phyloP scores from a whole-genome alignment of 1,284 basidiomycete species.

The Rhizoctonia solani region DNA sequence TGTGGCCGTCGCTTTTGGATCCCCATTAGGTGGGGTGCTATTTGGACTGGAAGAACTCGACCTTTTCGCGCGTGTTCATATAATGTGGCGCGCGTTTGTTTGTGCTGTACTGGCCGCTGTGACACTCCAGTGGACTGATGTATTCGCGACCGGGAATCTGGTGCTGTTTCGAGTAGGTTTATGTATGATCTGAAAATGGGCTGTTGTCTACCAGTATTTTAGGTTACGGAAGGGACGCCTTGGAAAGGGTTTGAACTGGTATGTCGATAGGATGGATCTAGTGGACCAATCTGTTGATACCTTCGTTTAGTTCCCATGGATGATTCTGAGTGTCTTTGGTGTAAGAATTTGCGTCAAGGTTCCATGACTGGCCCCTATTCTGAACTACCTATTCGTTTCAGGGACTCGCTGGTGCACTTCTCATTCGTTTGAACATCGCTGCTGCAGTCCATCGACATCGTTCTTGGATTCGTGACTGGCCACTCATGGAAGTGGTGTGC shows the following conservation, averaged over 20 bases:
- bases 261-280: slow-evolving; percentile 37
- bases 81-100: slow-evolving; percentile 77
- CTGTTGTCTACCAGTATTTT: slow-evolving; percentile 3
- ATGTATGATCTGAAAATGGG: background rate
- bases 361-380: background rate
- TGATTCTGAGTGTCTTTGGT: slow-evolving; percentile 61
- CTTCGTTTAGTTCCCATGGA: slow-evolving; percentile 61
- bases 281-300: background rate
- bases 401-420: slow-evolving; percentile 65
- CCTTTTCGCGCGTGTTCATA: slow-evolving; percentile 69
- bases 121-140: slow-evolving; percentile 70
- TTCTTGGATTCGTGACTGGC: slow-evolving; percentile 61
- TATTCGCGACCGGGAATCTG: slow-evolving; percentile 73
- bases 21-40: slow-evolving; percentile 72
- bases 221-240: slow-evolving; percentile 63
- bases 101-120: slow-evolving; percentile 73
- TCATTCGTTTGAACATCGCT: slow-evolving; percentile 68
- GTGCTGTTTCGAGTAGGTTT: slow-evolving; percentile 63
- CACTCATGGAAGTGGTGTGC: slow-evolving; percentile 65
- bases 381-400: slow-evolving; percentile 40
- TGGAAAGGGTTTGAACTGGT: slow-evolving; percentile 76
- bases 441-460: slow-evolving; percentile 63
- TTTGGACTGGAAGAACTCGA: slow-evolving; percentile 76
- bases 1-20: slow-evolving; percentile 75
- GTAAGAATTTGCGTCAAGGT: slow-evolving; percentile 47